Evolutionary conservation across 2,329 filamentous ascomycete genomes (phyloP).

Genomic region (Diaporthe sp.): DNA sequence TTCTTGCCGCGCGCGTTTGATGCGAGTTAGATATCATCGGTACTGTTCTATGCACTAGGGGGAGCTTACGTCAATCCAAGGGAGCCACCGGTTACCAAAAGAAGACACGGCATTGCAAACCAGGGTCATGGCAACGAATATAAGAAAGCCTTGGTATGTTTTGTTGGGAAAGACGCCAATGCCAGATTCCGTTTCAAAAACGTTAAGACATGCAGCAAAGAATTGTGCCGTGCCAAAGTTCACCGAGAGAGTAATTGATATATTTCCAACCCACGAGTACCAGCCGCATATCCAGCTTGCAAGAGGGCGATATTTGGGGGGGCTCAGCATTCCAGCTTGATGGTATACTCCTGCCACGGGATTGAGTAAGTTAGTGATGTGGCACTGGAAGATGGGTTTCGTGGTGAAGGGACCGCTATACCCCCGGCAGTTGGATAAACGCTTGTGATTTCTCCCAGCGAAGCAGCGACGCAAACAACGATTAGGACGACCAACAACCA

Average conservation of each 20-base stretch:
- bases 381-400: not conserved
- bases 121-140: not conserved
- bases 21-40: too few relatives aligned
- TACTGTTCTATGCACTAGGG: too few relatives aligned
- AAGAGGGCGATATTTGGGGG: not conserved
- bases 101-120: not conserved
- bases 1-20: too few relatives aligned
- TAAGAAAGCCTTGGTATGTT: not conserved
- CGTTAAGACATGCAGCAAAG: not conserved
- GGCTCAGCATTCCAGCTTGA: not conserved
- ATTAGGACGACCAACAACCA: not conserved
- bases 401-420: not conserved
- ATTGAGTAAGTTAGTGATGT: not conserved
- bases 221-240: not conserved
- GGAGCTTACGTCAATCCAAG: not conserved
- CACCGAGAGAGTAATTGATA: not conserved
- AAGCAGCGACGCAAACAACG: not conserved
- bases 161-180: not conserved
- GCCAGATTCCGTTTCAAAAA: not conserved
- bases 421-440: not conserved
- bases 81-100: not conserved
- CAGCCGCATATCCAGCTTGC: not conserved
- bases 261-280: not conserved
- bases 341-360: not conserved
- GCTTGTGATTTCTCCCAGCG: not conserved